These are phyloP conservation scores for Orbilia oligospora DNA, from an alignment of 2,329 filamentous ascomycete genomes.

Conservation along the genomic window DNA sequence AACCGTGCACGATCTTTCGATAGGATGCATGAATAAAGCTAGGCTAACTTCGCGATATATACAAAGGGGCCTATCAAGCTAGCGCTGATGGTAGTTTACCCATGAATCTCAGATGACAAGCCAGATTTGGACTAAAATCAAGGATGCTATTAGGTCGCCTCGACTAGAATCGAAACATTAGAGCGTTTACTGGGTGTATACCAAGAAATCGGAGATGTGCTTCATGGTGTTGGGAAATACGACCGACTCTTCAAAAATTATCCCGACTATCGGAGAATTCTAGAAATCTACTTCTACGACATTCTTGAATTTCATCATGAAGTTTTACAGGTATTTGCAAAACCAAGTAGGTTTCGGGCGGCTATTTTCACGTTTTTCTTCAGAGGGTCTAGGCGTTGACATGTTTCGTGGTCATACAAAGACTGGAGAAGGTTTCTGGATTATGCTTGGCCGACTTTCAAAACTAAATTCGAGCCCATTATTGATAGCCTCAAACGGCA, in stretches of 20 bases:
- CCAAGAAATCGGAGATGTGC: constrained; percentile 62
- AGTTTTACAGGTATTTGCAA: constrained; percentile 60
- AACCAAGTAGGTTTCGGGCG: constrained; percentile 44
- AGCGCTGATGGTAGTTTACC: constrained; percentile 2
- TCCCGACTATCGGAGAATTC: constrained; percentile 47
- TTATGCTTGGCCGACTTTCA: constrained; percentile 61
- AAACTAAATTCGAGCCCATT: constrained; percentile 59
- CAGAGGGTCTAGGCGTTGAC: too few species aligned
- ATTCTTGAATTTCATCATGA: constrained; percentile 62
- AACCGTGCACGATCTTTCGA: too few species aligned
- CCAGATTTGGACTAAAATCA: too few species aligned
- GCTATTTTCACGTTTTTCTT: too few species aligned
- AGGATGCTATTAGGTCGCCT: constrained; percentile 14
- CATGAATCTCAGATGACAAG: too few species aligned
- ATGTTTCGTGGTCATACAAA: too few species aligned
- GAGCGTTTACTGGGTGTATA: constrained; percentile 62
- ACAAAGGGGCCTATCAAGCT: constrained; percentile 28
- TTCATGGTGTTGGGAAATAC: constrained; percentile 62
- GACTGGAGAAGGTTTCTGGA: constrained; percentile 60
- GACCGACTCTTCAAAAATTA: constrained; percentile 54
- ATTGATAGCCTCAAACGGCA: constrained; percentile 62
- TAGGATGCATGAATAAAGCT: too few species aligned
- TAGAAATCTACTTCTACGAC: constrained; percentile 62
- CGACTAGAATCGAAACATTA: constrained; percentile 53
- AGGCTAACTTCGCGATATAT: too few species aligned